Base-by-base conservation (phyloP, 2,329 filamentous ascomycete genomes). In the Triangularia setosa region DNA sequence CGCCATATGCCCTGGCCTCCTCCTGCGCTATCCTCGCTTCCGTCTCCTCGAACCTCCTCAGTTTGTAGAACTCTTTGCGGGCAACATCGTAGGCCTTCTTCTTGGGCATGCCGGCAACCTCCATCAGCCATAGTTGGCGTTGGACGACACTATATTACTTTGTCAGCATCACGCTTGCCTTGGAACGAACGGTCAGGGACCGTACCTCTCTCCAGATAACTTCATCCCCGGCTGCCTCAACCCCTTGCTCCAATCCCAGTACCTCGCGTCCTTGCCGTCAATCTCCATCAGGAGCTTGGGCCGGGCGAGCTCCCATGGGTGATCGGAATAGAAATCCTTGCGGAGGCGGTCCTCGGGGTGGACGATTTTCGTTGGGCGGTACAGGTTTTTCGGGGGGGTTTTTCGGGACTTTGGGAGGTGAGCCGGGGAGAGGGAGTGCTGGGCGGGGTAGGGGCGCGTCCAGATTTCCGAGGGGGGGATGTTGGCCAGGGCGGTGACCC, bases 301-400 rank as follows among this genome's bases (percentile, higher is more conserved):
- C 67, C 94, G 85, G 18, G 95, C 95, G 73, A 99, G 80, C 79
- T 99, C 95, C 95, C 95, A 99, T 4, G 95, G 95, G 75, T 99
- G 95, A 76, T 99, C 94, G 73, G 84, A 87, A 81, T 91, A 99
- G 80, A 98, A 99, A 27, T 88, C 86, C 70, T 79, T 82, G 68
- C 95, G 89, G 73, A 99, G 82, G 65, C 80, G 78, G 78, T 99
- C 95, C 76, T 99, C 95, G 65, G 90, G 86, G 75, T 95, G 97
- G 61, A 79, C 80, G 68, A 99, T 88, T 64, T 81, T 79, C 69
- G 93, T 85, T 1, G 95, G 95, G 71, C 88, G 87, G 81, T 93
- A 98, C 71, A 97, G 80, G 70, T 88, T 87, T n/a, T 59, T 59
- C 12, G 57, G 57, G 77, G 87, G 92, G 28, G 90, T 83, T 75